phyloP scores from a whole-genome alignment of 2,329 filamentous ascomycete genomes.

The Xylaria hypoxylon region DNA sequence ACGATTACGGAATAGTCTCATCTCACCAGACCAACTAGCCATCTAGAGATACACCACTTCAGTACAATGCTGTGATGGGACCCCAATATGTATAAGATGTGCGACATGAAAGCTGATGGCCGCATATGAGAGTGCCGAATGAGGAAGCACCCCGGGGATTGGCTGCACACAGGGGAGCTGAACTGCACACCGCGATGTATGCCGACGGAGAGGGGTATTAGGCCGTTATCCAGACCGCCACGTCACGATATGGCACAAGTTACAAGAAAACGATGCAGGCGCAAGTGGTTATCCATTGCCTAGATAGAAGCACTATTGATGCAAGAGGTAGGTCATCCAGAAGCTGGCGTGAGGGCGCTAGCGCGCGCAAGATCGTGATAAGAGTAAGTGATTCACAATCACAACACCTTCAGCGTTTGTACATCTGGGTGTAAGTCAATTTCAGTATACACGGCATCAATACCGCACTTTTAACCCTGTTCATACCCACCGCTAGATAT shows the following conservation, averaged over 20 bases:
- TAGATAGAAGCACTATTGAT: constrained; percentile 2
- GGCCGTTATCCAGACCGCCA: neutral
- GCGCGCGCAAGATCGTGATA: neutral
- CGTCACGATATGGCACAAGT: neutral
- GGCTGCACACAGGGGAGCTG: neutral
- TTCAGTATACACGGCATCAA: neutral
- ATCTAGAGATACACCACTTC: neutral
- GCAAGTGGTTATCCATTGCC: neutral
- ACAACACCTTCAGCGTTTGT: neutral
- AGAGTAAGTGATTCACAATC: neutral
- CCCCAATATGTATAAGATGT: neutral
- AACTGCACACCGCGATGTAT: neutral
- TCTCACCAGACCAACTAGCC: neutral
- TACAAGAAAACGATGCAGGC: neutral
- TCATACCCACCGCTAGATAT: neutral
- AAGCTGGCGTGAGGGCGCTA: neutral
- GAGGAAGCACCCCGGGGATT: neutral
- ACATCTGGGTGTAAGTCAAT: neutral
- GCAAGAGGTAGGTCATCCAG: neutral
- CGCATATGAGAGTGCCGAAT: neutral
- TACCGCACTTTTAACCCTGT: neutral
- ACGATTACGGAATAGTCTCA: neutral
- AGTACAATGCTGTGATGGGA: neutral
- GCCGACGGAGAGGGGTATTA: neutral
- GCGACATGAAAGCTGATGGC: neutral